A percentile compares a stretch with the other conserved stretches of the same genome.
Conservation (phyloP, 768 basidiomycete genomes). For the Suillus subalutaceus region DNA sequence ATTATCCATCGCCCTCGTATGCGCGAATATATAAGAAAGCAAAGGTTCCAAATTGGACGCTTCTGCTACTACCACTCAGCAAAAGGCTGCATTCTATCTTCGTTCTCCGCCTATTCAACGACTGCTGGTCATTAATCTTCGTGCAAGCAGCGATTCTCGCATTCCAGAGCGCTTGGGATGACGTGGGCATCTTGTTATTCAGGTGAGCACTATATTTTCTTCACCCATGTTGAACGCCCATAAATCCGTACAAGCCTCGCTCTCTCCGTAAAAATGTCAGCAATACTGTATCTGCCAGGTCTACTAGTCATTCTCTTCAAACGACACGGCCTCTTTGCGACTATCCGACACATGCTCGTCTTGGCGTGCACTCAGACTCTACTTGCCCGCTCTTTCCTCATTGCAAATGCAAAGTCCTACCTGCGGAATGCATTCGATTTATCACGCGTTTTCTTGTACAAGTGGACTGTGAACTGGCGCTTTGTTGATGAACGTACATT, state of each 20-base stretch:
- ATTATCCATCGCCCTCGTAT: constrained; percentile 61
- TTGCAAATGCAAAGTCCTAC: constrained; percentile 63
- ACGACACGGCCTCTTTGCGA: constrained; percentile 58
- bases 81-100: constrained; percentile 95
- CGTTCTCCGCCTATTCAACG: constrained; percentile 91
- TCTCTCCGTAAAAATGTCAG: constrained; percentile 94
- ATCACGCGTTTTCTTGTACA: constrained; percentile 85
- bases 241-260: constrained; percentile 40
- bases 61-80: constrained; percentile 79
- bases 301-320: constrained; percentile 83
- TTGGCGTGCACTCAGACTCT: constrained; percentile 50
- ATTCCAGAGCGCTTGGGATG: constrained; percentile 61
- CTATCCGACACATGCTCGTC: constrained; percentile 50
- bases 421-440: constrained; percentile 82
- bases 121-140: constrained; percentile 80
- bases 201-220: constrained; percentile 53
- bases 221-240: background rate
- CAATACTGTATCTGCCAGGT: constrained; percentile 87
- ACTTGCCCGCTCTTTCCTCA: constrained; percentile 73
- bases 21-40: constrained; percentile 68
- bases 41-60: constrained; percentile 68
- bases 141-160: constrained; percentile 70
- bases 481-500: constrained; percentile 81
- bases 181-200: constrained; percentile 66
- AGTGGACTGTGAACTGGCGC: constrained; percentile 99